A percentile compares a stretch with the other conserved stretches of the same genome.
These are phyloP conservation scores for Lasiosphaeriaceae sp. DNA, from an alignment of 495 filamentous ascomycete species.

Conservation along the genomic window DNA sequence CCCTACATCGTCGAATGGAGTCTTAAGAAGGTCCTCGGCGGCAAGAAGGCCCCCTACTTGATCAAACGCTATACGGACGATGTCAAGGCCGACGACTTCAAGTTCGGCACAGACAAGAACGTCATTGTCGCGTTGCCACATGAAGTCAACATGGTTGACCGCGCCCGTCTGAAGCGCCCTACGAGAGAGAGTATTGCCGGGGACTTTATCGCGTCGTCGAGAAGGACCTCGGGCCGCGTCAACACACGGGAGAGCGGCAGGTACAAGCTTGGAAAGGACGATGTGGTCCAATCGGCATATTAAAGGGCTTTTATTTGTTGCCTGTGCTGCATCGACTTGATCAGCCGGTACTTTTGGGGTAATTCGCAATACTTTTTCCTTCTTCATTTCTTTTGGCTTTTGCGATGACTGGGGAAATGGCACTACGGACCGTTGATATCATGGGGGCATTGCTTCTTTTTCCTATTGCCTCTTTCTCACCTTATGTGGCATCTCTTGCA, in stretches of 20 bases:
- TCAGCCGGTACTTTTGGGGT: no score
- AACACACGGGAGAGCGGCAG: conserved; percentile 48
- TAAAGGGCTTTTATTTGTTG: conserved; percentile 29
- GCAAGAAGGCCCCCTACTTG: conserved; percentile 80
- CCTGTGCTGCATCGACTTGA: not conserved
- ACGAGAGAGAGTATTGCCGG: conserved; percentile 83
- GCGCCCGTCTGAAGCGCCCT: conserved; percentile 76
- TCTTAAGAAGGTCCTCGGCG: conserved; percentile 76
- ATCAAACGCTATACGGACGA: conserved; percentile 96
- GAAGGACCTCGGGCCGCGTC: conserved; percentile 43
- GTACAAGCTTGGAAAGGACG: conserved; percentile 63
- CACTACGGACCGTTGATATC: no score
- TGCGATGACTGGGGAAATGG: no score
- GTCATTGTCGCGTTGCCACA: conserved; percentile 96
- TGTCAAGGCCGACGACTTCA: conserved; percentile 98
- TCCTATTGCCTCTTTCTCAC: no score
- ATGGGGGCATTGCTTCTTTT: no score
- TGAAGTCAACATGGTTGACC: conserved; percentile 95
- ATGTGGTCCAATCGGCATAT: conserved; percentile 84
- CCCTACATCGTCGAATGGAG: conserved; percentile 98
- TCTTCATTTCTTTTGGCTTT: no score
- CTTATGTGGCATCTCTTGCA: no score
- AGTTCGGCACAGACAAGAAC: conserved; percentile 93
- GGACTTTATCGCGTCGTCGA: conserved; percentile 47
- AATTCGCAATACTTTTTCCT: no score